These are phyloP conservation scores for Intubia oerlemansii DNA, from an alignment of 2,329 filamentous ascomycete species.

Conservation along the genomic window DNA sequence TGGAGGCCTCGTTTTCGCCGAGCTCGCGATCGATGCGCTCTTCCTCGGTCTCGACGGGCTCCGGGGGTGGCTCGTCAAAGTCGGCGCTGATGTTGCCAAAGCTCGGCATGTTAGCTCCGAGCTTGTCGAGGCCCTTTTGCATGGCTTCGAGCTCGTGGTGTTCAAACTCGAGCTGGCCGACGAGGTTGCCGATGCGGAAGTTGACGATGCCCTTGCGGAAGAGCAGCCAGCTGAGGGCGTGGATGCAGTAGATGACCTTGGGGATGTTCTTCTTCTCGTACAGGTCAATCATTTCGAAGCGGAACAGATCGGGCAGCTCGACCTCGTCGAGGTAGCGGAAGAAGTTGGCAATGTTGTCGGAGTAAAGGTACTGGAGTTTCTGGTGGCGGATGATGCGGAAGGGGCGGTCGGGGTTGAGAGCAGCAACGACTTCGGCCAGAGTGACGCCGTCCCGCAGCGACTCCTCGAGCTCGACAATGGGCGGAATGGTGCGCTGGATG, in stretches of 20 bases:
- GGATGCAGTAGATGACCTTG: slow-evolving; percentile 97
- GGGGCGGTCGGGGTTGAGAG: slow-evolving; percentile 56
- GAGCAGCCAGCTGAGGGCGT: slow-evolving; percentile 91
- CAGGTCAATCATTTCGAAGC: slow-evolving; percentile 89
- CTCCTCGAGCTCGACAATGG: slow-evolving; percentile 86
- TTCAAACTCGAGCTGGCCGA: slow-evolving; percentile 91
- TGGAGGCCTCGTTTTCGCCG: slow-evolving; percentile 46
- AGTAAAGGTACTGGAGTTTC: slow-evolving; percentile 82
- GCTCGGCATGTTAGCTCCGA: slow-evolving; percentile 88
- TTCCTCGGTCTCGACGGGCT: slow-evolving; percentile 74
- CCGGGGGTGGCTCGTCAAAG: slow-evolving; percentile 66
- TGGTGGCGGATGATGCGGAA: slow-evolving; percentile 70
- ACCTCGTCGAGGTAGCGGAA: slow-evolving; percentile 85
- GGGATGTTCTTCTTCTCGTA: slow-evolving; percentile 99
- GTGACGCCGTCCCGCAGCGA: slow-evolving; percentile 83
- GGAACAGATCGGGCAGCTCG: slow-evolving; percentile 82
- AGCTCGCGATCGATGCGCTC: slow-evolving; percentile 71
- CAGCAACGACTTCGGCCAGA: slow-evolving; percentile 79
- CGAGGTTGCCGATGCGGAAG: slow-evolving; percentile 89
- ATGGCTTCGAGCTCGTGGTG: slow-evolving; percentile 94
- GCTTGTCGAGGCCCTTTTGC: slow-evolving; percentile 90
- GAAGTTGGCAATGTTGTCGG: slow-evolving; percentile 93
- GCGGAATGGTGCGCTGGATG: slow-evolving; percentile 64
- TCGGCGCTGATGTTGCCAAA: slow-evolving; percentile 95
- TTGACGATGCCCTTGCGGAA: slow-evolving; percentile 87